A percentile compares a stretch with the other conserved stretches of the same genome.
phyloP scores from a whole-genome alignment of 2,329 filamentous ascomycete species.

The Fusarium sarcochroum region DNA sequence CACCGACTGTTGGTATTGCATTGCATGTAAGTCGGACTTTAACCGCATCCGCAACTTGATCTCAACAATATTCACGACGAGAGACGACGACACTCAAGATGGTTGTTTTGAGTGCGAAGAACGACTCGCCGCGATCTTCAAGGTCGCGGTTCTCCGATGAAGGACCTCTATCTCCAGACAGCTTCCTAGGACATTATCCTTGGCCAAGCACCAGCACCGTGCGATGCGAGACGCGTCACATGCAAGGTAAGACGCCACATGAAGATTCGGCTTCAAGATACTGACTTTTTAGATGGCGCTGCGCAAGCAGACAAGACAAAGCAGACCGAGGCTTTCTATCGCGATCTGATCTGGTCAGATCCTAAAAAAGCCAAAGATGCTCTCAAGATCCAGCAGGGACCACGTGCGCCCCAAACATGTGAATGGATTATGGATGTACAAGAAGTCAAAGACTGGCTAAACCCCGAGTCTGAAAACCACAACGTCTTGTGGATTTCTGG shows the following conservation, averaged over 20 bases:
- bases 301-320: conserved; percentile 13
- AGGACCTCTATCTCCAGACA: conserved; percentile 27
- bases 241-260: conserved; percentile 16
- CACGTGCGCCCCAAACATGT: conserved; percentile 22
- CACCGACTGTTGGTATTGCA: conserved; percentile 33
- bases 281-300: conserved; percentile 15
- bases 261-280: not conserved
- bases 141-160: conserved; percentile 31
- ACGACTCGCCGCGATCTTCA: conserved; percentile 28
- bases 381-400: conserved; percentile 26
- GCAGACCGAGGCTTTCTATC: conserved; percentile 28
- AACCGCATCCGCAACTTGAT: conserved; percentile 5
- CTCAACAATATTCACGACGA: conserved; percentile 8
- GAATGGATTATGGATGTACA: conserved; percentile 30
- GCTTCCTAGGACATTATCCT: conserved; percentile 34
- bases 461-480: conserved; percentile 11
- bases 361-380: conserved; percentile 28
- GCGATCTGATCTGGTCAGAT: conserved; percentile 30
- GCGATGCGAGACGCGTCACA: conserved; percentile 24
- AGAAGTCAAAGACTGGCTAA: conserved; percentile 21
- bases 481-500: conserved; percentile 27
- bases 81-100: conserved; percentile 7
- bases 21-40: conserved; percentile 13
- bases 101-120: conserved; percentile 15
- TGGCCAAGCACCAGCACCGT: conserved; percentile 35